A percentile compares a stretch with the other conserved stretches of the same genome.
phyloP scores from a whole-genome alignment of 2,329 filamentous ascomycete genomes.

The Elsinoe batatas region DNA sequence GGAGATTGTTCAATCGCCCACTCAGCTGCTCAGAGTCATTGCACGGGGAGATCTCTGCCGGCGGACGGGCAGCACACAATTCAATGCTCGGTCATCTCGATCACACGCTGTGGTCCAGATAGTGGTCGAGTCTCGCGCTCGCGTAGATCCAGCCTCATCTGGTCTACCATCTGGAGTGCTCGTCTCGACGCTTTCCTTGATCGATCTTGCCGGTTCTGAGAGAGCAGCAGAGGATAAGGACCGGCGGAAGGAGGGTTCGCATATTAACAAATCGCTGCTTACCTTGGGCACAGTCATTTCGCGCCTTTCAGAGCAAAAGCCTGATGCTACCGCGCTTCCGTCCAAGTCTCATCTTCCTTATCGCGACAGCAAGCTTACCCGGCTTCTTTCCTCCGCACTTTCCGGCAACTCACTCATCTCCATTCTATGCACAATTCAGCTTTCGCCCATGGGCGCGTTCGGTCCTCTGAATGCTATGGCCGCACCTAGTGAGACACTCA shows the following conservation, averaged over 20 bases:
- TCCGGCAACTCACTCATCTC: slow-evolving; percentile 92
- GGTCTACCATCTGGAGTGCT: slow-evolving; percentile 76
- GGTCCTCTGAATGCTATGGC: slow-evolving; percentile 49
- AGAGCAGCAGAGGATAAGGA: slow-evolving; percentile 94
- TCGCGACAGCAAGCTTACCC: slow-evolving; percentile 92
- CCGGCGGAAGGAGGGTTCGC: slow-evolving; percentile 82
- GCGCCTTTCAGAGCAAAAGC: slow-evolving; percentile 83
- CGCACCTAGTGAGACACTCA: slow-evolving; percentile 75
- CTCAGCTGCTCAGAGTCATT: slow-evolving; percentile 87
- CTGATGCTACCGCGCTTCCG: slow-evolving; percentile 41
- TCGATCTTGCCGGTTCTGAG: slow-evolving; percentile 93
- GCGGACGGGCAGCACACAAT: slow-evolving; percentile 88
- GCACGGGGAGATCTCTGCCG: slow-evolving; percentile 85
- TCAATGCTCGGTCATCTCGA: slow-evolving; percentile 90
- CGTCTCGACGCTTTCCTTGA: slow-evolving; percentile 88
- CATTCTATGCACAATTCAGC: slow-evolving; percentile 92
- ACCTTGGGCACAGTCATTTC: slow-evolving; percentile 93
- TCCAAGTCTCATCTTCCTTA: slow-evolving; percentile 94
- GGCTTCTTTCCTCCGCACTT: slow-evolving; percentile 81
- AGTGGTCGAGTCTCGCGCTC: slow-evolving; percentile 90
- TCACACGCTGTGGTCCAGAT: slow-evolving; percentile 98
- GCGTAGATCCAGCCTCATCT: slow-evolving; percentile 46
- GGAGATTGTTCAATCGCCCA: slow-evolving; percentile 96
- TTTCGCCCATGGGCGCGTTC: slow-evolving; percentile 55
- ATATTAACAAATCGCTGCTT: slow-evolving; percentile 96